Base-by-base conservation (phyloP, 2,329 filamentous ascomycete species). In the Colletotrichum australisinense region DNA sequence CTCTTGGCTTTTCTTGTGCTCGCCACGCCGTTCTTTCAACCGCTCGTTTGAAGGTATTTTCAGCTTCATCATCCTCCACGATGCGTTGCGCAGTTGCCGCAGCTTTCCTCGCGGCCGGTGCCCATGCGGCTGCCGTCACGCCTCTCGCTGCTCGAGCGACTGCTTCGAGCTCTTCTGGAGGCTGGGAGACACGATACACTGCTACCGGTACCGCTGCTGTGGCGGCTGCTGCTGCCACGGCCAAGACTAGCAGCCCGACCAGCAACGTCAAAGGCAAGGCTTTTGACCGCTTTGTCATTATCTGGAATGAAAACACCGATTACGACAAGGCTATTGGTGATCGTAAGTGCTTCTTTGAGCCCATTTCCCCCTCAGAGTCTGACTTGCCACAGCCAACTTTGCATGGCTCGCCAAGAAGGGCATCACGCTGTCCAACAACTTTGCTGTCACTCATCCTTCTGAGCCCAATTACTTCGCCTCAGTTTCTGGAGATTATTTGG, bases 301-400 rank as follows among this genome's bases (percentile, higher is more conserved):
- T 95, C 81, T 95, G 92, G 91, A 87, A 95, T 60, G 94, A 95
- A 84, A 95, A 95, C 80, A 93, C 91, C 62, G 88, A 92, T 81
- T 95, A 89, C 76, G 87, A 90, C 65, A 88, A 91, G 78, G 90
- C 93, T 2, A 84, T 85, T 49, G 88, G 86, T 19, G 92, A 95
- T 80, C 87, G 71, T 73, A 6, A 42, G 71, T 67, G 7, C 11
- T 26, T 7, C 8, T 1, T 19, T 32, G 22, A 28, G 9, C n/a
- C 5, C 9, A 4, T 26, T 26, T 3, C 5, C 11, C 7, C 14
- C 2, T 8, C 1, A 9, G 30, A 9, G 19, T 6, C 57, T 72
- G 38, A 73, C 59, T 24, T 30, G 24, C 16, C 8, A 1, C 49
- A 73, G 71, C 77, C 75, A 79, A 78, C 73, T 77, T 80, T 66